A percentile compares a stretch with the other conserved stretches of the same genome.
Evolutionary conservation across 2,329 filamentous ascomycete genomes (phyloP).

Genomic region (Scopulariopsis brevicaulis): DNA sequence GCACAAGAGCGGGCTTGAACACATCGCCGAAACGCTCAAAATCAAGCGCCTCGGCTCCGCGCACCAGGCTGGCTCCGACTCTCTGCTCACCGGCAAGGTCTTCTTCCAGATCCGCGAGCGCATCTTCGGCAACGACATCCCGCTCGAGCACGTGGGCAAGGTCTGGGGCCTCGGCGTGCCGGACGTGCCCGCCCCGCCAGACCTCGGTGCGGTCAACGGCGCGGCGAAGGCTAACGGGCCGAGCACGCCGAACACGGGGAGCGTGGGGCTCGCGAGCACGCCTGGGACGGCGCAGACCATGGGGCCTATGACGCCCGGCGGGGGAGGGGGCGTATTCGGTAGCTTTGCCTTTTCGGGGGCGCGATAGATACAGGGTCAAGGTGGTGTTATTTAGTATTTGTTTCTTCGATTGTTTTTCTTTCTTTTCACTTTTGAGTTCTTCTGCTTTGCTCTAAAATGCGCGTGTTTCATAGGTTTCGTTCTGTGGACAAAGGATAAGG

Average conservation of each 20-base stretch:
- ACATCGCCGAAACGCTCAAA: conserved; percentile 85
- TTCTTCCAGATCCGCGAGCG: conserved; percentile 89
- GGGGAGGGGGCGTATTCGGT: conserved; percentile 64
- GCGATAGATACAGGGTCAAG: conserved; percentile 14
- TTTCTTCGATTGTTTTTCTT: conserved; percentile 4
- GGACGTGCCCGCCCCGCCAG: conserved; percentile 25
- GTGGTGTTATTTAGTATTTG: neutral
- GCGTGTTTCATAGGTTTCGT: neutral
- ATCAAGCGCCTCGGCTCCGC: conserved; percentile 79
- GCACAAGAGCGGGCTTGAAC: conserved; percentile 83
- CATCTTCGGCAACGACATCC: conserved; percentile 75
- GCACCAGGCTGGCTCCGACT: conserved; percentile 90
- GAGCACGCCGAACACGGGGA: conserved; percentile 59
- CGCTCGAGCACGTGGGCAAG: conserved; percentile 74
- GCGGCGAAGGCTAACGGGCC: conserved; percentile 37
- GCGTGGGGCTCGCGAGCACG: conserved; percentile 33
- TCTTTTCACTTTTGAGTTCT: neutral
- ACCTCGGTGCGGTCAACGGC: conserved; percentile 19
- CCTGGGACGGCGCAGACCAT: conserved; percentile 36
- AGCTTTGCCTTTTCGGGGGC: conserved; percentile 47
- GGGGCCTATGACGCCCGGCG: conserved; percentile 69
- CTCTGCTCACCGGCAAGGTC: conserved; percentile 81
- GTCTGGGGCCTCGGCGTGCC: conserved; percentile 85
- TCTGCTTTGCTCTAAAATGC: conserved; percentile 3
- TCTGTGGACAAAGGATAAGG: too few species aligned